Evolutionary conservation across 768 basidiomycete genomes (phyloP), one percentile per base, ranked within the genome.

Genomic region (Tylopilus sp.): DNA sequence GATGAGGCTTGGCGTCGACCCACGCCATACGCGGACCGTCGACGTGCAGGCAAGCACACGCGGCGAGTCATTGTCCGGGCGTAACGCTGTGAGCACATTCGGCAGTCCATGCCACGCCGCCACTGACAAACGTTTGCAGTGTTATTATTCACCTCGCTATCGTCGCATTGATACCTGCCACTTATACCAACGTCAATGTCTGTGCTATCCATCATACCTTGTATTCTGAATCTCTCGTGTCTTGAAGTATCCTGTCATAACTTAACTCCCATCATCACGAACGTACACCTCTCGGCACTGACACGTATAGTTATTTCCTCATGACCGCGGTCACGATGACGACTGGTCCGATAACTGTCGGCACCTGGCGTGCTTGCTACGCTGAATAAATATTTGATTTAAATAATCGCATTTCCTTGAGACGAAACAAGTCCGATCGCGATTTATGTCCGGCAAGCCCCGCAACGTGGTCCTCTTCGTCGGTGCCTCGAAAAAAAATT

Each of bases 41-140:
- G 88, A 50, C 76, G 88, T 52, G 88, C 88, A 47, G 88, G 88
- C 45, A 91, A 91, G 67, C 88, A 90, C 65, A 90, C 88, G 22
- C 78, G 76, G 63, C 80, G 88, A 48, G 83, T 89, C 30, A 81
- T 89, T 56, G 82, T 86, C 53, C 72, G 80, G 43, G 56, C 37
- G 34, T 72, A 53, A 68, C 24, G 12, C 29, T 17, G 57, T 59
- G 45, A 48, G 52, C 56, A 2, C 16, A 0, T 36, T 19, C 11
- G 24, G 4, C 34, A 45, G 3, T 7, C 37, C 13, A 19, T n/a
- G 25, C 43, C 45, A 14, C 4, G 10, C 30, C 21, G 28, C 16
- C 34, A n/a, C 34, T 14, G 10, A 25, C 7, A 25, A 11, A 17
- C 34, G 31, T 21, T 21, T 17, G 24, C 30, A 52, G 52, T 43